Conservation (phyloP, 106 monocot species). For the Hemerocallis citrina region DNA sequence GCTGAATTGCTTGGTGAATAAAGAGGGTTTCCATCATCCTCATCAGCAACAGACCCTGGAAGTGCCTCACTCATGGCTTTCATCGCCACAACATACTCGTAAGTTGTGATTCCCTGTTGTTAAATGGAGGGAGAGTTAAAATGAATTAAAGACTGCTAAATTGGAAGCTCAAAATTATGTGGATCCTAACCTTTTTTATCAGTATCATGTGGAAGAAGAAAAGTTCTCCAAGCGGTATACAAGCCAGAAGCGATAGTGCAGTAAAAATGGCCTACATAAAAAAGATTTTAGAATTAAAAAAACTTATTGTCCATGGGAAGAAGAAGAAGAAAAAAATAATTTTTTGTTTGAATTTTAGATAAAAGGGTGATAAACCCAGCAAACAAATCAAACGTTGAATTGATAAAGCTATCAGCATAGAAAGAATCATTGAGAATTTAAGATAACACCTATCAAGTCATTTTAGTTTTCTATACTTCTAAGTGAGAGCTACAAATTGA, state of each 20-base stretch:
- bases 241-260: slow-evolving; percentile 65
- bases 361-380: not conserved
- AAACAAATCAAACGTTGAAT: not conserved
- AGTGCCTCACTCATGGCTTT: slow-evolving; percentile 93
- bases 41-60: slow-evolving; percentile 63
- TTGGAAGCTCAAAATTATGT: not conserved
- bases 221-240: slow-evolving; percentile 86
- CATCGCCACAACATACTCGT: slow-evolving; percentile 99
- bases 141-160: not conserved
- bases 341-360: too few relatives aligned
- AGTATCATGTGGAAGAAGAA: slow-evolving; percentile 98
- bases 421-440: too few relatives aligned
- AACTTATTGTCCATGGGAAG: too few relatives aligned
- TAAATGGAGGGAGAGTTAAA: not conserved
- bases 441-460: too few relatives aligned
- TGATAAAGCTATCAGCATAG: too few relatives aligned
- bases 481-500: too few relatives aligned
- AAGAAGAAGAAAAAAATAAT: not conserved
- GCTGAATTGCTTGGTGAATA: slow-evolving; percentile 90
- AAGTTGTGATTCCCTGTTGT: slow-evolving; percentile 91
- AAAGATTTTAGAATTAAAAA: too few relatives aligned
- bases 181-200: slow-evolving; percentile 75
- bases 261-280: slow-evolving; percentile 70
- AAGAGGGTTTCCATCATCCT: slow-evolving; percentile 45
- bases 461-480: too few relatives aligned